These are phyloP conservation scores for Cucurbita pepo DNA, from an alignment of 306 rosid genomes.

Conservation along the genomic window DNA sequence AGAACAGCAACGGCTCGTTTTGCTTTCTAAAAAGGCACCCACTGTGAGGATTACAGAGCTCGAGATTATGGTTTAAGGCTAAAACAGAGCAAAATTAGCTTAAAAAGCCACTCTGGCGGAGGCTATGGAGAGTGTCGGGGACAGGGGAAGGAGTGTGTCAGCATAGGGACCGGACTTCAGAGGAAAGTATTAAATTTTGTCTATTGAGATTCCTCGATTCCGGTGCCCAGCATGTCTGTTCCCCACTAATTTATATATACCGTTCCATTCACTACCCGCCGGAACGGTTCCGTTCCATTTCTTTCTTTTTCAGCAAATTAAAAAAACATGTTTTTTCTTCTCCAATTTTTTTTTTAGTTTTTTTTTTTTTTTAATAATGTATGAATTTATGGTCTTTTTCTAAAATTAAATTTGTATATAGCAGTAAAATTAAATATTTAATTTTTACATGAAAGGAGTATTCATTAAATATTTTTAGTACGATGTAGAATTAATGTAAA, in stretches of 20 bases:
- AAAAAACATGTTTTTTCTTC: not conserved
- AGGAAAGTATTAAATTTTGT: not conserved
- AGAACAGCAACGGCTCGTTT: slow-evolving; percentile 34
- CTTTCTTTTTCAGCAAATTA: not conserved
- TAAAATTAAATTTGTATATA: no score
- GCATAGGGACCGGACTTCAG: slow-evolving; percentile 28
- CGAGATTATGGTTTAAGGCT: not conserved
- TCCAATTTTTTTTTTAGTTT: not conserved
- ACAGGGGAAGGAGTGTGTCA: slow-evolving; percentile 12
- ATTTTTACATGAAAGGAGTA: no score
- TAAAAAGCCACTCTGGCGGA: not conserved
- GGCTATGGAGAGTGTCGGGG: slow-evolving; percentile 11
- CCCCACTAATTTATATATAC: not conserved
- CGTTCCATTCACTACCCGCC: not conserved
- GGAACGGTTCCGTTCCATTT: not conserved
- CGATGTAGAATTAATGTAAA: no score
- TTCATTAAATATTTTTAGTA: no score
- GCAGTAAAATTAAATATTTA: no score
- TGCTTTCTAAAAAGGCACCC: not conserved
- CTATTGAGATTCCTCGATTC: not conserved
- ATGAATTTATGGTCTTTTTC: not conserved
- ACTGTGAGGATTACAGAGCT: not conserved
- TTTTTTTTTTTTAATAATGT: not conserved
- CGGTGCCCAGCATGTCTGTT: slow-evolving; percentile 11
- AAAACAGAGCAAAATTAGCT: not conserved